Evolutionary conservation across 139 green algal species (phyloP).

Genomic region (Ettlia oleoabundans): DNA sequence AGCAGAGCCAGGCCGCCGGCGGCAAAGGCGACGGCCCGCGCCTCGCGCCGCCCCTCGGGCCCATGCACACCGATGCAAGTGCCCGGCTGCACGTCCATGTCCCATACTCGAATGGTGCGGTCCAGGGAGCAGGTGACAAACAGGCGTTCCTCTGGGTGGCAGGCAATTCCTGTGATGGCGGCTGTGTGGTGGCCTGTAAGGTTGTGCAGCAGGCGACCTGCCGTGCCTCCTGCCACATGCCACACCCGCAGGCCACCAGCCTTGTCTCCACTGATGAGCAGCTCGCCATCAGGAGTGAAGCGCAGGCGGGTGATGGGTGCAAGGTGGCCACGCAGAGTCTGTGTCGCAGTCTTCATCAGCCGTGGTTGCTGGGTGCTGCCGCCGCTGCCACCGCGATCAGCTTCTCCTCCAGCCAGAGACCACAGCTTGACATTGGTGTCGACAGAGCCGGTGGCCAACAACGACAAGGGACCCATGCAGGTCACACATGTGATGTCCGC

Average conservation of each 20-base stretch:
- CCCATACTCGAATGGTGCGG: constrained; percentile 20
- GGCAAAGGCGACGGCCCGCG: constrained; percentile 22
- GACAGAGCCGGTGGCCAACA: constrained; percentile 23
- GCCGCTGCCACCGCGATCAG: neutral
- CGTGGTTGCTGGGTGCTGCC: neutral
- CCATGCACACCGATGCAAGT: constrained; percentile 14
- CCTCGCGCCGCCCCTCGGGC: constrained; percentile 7
- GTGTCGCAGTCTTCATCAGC: neutral
- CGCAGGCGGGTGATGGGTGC: constrained; percentile 4
- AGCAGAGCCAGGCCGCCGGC: constrained; percentile 13
- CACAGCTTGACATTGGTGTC: constrained; percentile 36
- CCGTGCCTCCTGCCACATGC: neutral
- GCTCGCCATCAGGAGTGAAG: constrained; percentile 18
- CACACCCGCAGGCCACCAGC: constrained; percentile 22
- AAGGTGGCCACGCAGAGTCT: constrained; percentile 16
- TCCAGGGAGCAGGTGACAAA: constrained; percentile 21
- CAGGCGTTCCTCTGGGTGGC: constrained; percentile 32
- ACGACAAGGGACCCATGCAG: neutral
- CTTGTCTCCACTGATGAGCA: constrained; percentile 27
- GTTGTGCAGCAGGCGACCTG: constrained; percentile 16
- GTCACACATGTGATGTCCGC: neutral
- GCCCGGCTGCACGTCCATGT: constrained; percentile 1
- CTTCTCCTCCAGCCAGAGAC: neutral
- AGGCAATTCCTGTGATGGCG: neutral
- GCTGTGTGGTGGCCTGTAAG: constrained; percentile 1